A percentile compares a stretch with the other conserved stretches of the same genome.
Evolutionary conservation across 371 early-diverging fungal genomes (phyloP).

Genomic region (Batkoa obscura): DNA sequence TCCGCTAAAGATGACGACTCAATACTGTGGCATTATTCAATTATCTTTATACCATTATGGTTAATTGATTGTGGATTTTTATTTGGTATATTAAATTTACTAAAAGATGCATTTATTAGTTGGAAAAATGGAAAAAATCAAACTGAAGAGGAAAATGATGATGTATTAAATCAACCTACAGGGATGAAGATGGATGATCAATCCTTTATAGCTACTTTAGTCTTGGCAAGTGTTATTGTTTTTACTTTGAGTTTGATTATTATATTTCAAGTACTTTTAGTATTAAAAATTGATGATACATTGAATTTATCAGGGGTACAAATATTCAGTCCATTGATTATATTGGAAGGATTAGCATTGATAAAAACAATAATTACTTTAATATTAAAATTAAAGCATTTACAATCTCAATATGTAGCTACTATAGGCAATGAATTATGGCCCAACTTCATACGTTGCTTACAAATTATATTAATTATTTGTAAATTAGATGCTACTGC

Average conservation of each 20-base stretch:
- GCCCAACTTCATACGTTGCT: slow-evolving; percentile 30
- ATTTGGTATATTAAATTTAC: slow-evolving; percentile 8
- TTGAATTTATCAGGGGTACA: slow-evolving; percentile 28
- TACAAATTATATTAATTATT: slow-evolving; percentile 32
- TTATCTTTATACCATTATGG: slow-evolving; percentile 69
- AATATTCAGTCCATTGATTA: slow-evolving; percentile 52
- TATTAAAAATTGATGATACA: slow-evolving; percentile 19
- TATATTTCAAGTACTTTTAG: slow-evolving; percentile 31
- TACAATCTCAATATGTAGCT: no score
- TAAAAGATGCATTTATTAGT: slow-evolving; percentile 5
- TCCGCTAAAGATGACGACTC: slow-evolving; percentile 49
- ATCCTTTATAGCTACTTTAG: not conserved
- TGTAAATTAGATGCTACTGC: slow-evolving; percentile 31
- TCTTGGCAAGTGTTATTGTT: slow-evolving; percentile 4
- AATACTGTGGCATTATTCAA: slow-evolving; percentile 41
- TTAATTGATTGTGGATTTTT: slow-evolving; percentile 28
- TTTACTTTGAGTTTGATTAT: slow-evolving; percentile 16
- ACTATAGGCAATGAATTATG: no score
- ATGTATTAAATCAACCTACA: slow-evolving; percentile 17
- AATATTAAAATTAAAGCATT: slow-evolving; percentile 1
- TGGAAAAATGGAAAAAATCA: not conserved
- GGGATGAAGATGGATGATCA: not conserved
- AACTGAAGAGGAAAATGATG: slow-evolving; percentile 5
- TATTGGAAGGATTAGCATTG: slow-evolving; percentile 31
- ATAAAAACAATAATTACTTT: slow-evolving; percentile 12